Evolutionary conservation across 768 basidiomycete species (phyloP).

Genomic region (Suillus fuscotomentosus): DNA sequence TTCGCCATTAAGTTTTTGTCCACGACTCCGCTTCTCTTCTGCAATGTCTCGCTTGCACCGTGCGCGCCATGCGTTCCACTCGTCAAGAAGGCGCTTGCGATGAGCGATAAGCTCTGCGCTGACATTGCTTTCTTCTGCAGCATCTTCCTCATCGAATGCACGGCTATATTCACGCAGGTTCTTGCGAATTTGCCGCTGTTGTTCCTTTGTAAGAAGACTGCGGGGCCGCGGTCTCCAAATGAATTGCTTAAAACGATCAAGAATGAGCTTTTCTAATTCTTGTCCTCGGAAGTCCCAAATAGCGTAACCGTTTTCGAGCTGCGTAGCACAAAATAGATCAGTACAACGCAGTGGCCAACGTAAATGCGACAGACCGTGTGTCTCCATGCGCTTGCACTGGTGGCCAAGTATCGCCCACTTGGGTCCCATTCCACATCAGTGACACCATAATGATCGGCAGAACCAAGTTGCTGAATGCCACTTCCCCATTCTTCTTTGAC

Average conservation of each 20-base stretch:
- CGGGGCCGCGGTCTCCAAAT: conserved; percentile 97
- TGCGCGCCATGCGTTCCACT: conserved; percentile 97
- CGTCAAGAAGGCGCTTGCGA: conserved; percentile 89
- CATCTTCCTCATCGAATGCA: conserved; percentile 94
- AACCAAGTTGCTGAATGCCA: conserved; percentile 81
- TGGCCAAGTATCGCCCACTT: conserved; percentile 88
- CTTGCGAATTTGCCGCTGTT: conserved; percentile 82
- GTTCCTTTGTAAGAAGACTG: conserved; percentile 81
- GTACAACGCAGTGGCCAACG: conserved; percentile 6
- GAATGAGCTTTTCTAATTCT: conserved; percentile 83
- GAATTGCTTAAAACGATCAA: conserved; percentile 98
- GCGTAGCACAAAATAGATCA: conserved; percentile 10
- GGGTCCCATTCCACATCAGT: conserved; percentile 99
- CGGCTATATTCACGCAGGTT: conserved; percentile 91
- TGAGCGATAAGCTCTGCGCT: conserved; percentile 91
- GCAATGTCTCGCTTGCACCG: conserved; percentile 65
- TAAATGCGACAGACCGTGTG: conserved; percentile 64
- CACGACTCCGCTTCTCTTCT: conserved; percentile 48
- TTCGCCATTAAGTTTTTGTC: conserved; percentile 29
- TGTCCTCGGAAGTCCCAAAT: conserved; percentile 99
- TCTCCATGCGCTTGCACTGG: conserved; percentile 93
- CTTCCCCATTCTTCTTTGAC: conserved; percentile 78
- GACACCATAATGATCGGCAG: conserved; percentile 93
- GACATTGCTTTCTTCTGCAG: conserved; percentile 90
- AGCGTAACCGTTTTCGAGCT: conserved; percentile 96